phyloP scores from a whole-genome alignment of 129 eudicot genomes.

The Chrysanthemum seticuspe region DNA sequence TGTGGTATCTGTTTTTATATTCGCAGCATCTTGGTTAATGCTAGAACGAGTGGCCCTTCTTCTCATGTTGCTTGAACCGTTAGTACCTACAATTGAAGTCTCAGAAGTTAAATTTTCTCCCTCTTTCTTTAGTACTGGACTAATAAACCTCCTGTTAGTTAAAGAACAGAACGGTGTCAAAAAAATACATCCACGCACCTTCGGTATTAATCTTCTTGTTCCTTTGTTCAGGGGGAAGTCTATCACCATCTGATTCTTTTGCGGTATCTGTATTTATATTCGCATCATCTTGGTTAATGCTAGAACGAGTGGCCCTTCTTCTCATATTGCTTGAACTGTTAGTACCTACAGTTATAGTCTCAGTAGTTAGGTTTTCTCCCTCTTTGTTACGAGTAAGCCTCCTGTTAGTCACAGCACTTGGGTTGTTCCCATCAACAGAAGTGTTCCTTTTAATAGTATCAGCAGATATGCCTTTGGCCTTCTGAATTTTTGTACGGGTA shows the following conservation, averaged over 20 bases:
- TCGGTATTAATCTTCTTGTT: constrained; percentile 26
- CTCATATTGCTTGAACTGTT: no score
- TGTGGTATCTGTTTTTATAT: not conserved
- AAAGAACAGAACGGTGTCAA: constrained; percentile 11
- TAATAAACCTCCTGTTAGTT: constrained; percentile 42
- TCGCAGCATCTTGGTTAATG: not conserved
- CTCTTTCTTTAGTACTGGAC: constrained; percentile 25
- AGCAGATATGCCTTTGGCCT: constrained; percentile 22
- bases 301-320: no score
- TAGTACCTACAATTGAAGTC: no score
- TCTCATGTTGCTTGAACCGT: no score
- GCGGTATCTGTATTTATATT: constrained; percentile 12
- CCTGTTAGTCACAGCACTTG: constrained; percentile 23
- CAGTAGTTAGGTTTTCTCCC: no score
- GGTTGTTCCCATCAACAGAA: constrained; percentile 16
- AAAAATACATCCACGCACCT: constrained; percentile 28
- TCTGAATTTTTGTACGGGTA: constrained; percentile 41
- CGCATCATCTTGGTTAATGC: constrained; percentile 19
- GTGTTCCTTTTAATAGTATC: constrained; percentile 20
- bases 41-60: no score
- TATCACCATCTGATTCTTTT: constrained; percentile 18
- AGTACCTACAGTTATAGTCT: no score
- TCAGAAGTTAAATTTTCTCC: no score
- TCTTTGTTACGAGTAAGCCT: constrained; percentile 39
- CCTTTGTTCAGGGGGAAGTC: constrained; percentile 11